Evolutionary conservation across 192 early-diverging fungal species (phyloP), one percentile per base, ranked within the genome.

Genomic region (Backusella morwellensis): DNA sequence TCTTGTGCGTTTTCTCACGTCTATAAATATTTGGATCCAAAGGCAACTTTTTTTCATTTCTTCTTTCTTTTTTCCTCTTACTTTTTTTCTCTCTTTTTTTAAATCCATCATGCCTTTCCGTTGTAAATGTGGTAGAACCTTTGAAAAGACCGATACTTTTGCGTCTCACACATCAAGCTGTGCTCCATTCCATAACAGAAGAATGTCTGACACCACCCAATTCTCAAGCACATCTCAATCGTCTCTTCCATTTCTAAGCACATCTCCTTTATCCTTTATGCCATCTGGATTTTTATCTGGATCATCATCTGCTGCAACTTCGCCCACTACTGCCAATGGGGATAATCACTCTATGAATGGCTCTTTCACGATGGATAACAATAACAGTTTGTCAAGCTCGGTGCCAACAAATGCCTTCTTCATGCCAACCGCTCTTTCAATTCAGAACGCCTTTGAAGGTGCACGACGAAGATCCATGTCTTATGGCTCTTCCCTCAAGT

Each of bases 91-190:
- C 26, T 41, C 4, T 41, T 74, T 72, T 77, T 66, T 17, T 35
- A 34, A 72, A 66, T 35, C 40, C 35, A 26, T 70, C 36, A 23
- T 84, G 82, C 82, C 82, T 26, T 84, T 84, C 73, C 76, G 79
- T 72, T 84, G 82, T 68, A 80, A 80, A 78, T 84, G 82, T 72
- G 82, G 82, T 73, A 77, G 77, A 78, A 84, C 82, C 40, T 84
- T 81, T 76, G 82, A 84, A 69, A 80, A 80, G 59, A 73, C 76
- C 15, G 82, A 84, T 76, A 69, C 82, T 1, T 84, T 84, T 76
- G 73, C 78, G 15, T 70, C 76, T 56, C 82, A 84, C 42, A 81
- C 82, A 5, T 81, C 77, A 17, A 56, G 76, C 26, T 84, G 82
- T 76, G 79, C 82, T 44, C 74, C 72, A n/a, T 84, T 84, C 69